These are phyloP conservation scores for Mortierella hygrophila DNA, from an alignment of 192 early-diverging fungal genomes.

Conservation along the genomic window DNA sequence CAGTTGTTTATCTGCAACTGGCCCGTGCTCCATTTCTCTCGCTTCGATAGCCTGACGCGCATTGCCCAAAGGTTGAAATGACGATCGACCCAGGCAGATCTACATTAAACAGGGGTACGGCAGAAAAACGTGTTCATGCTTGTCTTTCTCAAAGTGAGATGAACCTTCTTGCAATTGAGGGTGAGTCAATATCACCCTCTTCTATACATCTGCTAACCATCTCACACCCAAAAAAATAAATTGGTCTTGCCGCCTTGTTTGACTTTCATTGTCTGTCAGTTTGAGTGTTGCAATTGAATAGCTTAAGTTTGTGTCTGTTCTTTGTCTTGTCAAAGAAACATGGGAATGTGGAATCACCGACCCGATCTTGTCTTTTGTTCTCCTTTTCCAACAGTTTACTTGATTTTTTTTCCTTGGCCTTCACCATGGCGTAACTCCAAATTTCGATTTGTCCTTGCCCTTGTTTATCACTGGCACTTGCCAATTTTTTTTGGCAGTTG, in stretches of 20 bases:
- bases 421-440: neutral
- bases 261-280: neutral
- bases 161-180: neutral
- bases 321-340: neutral
- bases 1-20: neutral
- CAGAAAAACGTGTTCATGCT: neutral
- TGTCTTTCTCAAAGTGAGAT: neutral
- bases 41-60: neutral
- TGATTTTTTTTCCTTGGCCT: neutral
- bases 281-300: neutral
- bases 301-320: neutral
- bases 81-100: neutral
- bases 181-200: neutral
- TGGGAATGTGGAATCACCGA: neutral
- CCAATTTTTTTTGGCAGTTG: neutral
- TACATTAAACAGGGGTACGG: neutral
- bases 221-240: neutral
- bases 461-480: neutral
- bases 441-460: conserved; percentile 1
- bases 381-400: neutral
- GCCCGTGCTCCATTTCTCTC: neutral
- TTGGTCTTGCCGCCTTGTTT: neutral
- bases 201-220: neutral
- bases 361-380: neutral
- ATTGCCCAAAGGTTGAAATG: neutral